These are phyloP conservation scores for Sporothrix globosa DNA, from an alignment of 2,329 filamentous ascomycete species.

Conservation along the genomic window DNA sequence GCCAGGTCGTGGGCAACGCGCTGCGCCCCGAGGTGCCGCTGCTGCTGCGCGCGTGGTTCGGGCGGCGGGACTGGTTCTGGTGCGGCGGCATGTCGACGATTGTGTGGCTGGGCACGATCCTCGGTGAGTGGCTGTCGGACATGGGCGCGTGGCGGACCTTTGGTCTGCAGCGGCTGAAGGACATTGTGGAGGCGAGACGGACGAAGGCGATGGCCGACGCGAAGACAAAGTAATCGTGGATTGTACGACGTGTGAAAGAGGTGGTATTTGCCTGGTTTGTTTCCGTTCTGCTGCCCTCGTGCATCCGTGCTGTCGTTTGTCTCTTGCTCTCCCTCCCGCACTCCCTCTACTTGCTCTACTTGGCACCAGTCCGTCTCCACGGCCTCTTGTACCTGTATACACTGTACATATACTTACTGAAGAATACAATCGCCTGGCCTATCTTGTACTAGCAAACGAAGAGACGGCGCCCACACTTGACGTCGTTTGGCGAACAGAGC, in stretches of 20 bases:
- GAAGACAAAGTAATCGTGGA: slow-evolving; percentile 1
- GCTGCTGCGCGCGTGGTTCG: slow-evolving; percentile 45
- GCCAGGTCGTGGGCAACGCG: slow-evolving; percentile 49
- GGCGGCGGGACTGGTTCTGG: slow-evolving; percentile 51
- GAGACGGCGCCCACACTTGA: background rate
- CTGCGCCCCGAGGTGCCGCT: slow-evolving; percentile 45
- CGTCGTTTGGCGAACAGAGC: background rate
- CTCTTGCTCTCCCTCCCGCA: background rate
- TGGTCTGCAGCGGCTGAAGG: slow-evolving; percentile 43
- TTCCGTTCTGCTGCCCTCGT: background rate
- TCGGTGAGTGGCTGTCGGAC: slow-evolving; percentile 51
- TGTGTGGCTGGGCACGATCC: slow-evolving; percentile 49
- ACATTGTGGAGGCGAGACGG: slow-evolving; percentile 39
- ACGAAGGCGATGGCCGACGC: background rate
- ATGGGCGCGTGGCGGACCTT: slow-evolving; percentile 43
- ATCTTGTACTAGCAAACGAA: background rate
- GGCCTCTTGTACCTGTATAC: background rate
- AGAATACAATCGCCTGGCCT: background rate
- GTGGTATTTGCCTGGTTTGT: background rate
- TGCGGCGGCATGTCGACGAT: slow-evolving; percentile 43
- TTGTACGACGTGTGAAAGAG: background rate
- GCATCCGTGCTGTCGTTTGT: background rate
- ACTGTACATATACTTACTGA: background rate
- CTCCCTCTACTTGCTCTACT: no score
- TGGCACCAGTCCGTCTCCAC: background rate